phyloP scores from a whole-genome alignment of 2,329 filamentous ascomycete genomes.

The Fusarium nodosum region DNA sequence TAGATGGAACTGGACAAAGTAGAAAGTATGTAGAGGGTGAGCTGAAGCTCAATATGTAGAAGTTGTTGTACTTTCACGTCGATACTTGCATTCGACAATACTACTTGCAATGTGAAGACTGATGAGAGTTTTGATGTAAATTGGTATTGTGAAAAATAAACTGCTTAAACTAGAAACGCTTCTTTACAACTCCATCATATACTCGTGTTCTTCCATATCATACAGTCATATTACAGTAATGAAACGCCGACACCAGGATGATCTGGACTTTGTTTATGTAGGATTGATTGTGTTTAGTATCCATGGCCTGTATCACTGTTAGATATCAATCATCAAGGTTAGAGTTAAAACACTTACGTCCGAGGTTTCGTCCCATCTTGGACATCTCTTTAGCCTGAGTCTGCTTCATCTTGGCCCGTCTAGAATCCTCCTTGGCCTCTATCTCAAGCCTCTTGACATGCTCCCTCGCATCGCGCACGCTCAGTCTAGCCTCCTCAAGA shows the following conservation, averaged over 20 bases:
- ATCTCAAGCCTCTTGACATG: constrained; percentile 73
- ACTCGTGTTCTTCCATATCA: constrained; percentile 21
- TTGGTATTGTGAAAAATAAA: constrained; percentile 14
- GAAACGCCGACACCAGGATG: background rate
- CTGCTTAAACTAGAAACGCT: constrained; percentile 12
- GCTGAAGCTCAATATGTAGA: background rate
- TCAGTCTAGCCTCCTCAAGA: constrained; percentile 67
- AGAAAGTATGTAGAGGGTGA: background rate
- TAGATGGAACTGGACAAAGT: background rate
- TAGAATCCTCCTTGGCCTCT: constrained; percentile 75
- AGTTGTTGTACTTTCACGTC: background rate
- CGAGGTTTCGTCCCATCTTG: constrained; percentile 77
- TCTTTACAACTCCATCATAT: constrained; percentile 12
- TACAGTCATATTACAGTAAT: constrained; percentile 25
- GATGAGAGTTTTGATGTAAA: background rate
- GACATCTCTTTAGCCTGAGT: constrained; percentile 73
- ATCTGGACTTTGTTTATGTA: too few relatives aligned
- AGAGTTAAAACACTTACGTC: constrained; percentile 64
- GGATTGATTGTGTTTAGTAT: constrained; percentile 13
- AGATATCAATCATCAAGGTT: background rate
- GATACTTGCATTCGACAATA: too few relatives aligned
- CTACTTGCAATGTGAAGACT: background rate
- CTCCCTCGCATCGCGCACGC: constrained; percentile 73
- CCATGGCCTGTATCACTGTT: constrained; percentile 25
- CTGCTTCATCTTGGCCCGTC: constrained; percentile 76